Conservation (phyloP, 768 basidiomycete genomes). For the Trametes sanguinea region DNA sequence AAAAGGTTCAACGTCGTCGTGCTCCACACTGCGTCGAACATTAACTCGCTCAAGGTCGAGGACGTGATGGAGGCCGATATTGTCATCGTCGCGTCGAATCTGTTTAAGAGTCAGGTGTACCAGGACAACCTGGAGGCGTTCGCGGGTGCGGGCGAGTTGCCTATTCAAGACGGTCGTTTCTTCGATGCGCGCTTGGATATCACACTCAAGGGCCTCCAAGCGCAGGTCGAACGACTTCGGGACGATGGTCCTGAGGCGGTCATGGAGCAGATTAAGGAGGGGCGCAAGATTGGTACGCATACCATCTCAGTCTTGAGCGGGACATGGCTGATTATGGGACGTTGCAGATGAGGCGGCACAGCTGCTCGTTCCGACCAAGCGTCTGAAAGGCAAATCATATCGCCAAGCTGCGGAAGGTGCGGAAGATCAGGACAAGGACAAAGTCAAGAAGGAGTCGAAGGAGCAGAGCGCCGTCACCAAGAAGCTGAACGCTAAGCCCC, state of each 20-base stretch:
- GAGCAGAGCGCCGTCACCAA: not conserved
- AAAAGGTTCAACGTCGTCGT: conserved; percentile 60
- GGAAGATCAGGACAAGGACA: conserved; percentile 7
- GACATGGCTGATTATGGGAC: not conserved
- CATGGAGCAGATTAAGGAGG: conserved; percentile 62
- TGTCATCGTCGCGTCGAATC: conserved; percentile 79
- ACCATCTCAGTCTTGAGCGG: not conserved
- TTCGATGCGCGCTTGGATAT: conserved; percentile 82
- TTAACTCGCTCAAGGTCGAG: conserved; percentile 74
- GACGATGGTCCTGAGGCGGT: conserved; percentile 65
- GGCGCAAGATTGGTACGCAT: conserved; percentile 57
- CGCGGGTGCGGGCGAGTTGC: conserved; percentile 67
- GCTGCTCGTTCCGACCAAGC: conserved; percentile 53
- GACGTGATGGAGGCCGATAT: conserved; percentile 82
- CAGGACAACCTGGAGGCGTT: conserved; percentile 74
- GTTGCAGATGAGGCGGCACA: conserved; percentile 55
- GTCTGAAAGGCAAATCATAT: conserved; percentile 76
- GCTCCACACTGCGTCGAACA: conserved; percentile 65
- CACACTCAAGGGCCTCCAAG: conserved; percentile 54
- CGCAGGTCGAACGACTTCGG: conserved; percentile 69
- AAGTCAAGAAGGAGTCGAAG: conserved; percentile 6
- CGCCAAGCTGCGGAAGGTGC: conserved; percentile 53
- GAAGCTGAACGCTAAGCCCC: conserved; percentile 11
- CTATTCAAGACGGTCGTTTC: conserved; percentile 81
- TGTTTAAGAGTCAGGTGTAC: conserved; percentile 82